Evolutionary conservation across 305 asterid species (phyloP).

Genomic region (Rubia tinctorum): DNA sequence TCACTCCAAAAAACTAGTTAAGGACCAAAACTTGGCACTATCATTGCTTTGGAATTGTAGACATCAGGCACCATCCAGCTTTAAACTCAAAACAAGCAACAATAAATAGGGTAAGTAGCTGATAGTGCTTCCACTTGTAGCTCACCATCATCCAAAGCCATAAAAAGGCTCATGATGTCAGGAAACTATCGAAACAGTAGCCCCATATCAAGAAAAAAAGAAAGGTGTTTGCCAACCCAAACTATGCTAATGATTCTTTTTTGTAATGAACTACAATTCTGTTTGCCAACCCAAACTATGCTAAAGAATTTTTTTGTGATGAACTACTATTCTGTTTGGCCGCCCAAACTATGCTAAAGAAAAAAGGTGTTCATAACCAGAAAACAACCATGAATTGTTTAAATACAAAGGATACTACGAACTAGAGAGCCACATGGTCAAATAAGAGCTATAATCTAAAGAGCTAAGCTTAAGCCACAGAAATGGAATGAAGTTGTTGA

Average conservation of each 20-base stretch:
- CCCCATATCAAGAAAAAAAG: neutral
- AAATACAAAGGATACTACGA: neutral
- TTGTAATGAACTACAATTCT: neutral
- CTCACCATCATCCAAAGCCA: neutral
- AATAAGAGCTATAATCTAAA: neutral
- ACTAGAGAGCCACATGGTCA: neutral
- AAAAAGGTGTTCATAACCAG: neutral
- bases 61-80: neutral
- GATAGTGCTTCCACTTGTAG: neutral
- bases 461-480: neutral
- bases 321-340: neutral
- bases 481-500: neutral
- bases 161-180: neutral
- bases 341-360: neutral
- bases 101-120: neutral
- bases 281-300: no score
- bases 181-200: neutral
- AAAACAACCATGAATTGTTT: neutral
- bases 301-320: neutral
- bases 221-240: no score
- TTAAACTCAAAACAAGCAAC: neutral
- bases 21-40: neutral
- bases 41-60: neutral
- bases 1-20: neutral
- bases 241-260: neutral